Base-by-base conservation (phyloP, 164 flowering plant species). In the Liquidambar formosana region DNA sequence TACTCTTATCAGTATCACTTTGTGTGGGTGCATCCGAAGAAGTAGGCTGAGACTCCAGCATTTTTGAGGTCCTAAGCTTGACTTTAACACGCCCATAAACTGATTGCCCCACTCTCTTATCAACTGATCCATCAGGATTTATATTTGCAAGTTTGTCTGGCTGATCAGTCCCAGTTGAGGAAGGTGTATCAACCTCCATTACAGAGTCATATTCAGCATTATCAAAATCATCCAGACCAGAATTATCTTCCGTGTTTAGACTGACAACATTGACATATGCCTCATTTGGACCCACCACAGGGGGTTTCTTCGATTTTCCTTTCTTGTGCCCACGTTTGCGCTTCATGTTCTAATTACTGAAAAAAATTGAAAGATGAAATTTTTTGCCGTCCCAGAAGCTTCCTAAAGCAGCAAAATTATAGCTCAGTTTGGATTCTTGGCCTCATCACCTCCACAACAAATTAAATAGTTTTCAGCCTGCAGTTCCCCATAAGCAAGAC, bases 311-410 rank as follows among this genome's bases (percentile, higher is more conserved):
- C n/a, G 68, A 21, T 71, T 85, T 88, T 23, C 91, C 89, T 82
- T 88, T 94, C 84, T 83, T 87, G 53, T 85, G 79, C 48, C 94
- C 92, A 45, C 97, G 83, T 77, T 83, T 89, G 47, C 99, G 88
- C 77, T 94, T 94, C 99, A 92, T 94, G 16, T 21, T 79, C 52
- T 56, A 59, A 59, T 21, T 62, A 56, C 52, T 45, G 28, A 44
- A 18, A 14, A n/a, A 63, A n/a, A 16, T 38, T 61, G 14, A 10
- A 38, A 38, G 14, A 38, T 21, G 13, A 48, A 19, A 47, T 2
- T 12, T 54, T 21, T 10, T 54, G 26, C 58, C 21, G 58, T 18
- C 23, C 19, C n/a, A 22, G 33, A 56, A 25, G 26, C 28, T 56
- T 26, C 16, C 28, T 27, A 56, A 56, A 56, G 14, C 59, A 56